These are phyloP conservation scores for Discostella stelligeroides DNA, from an alignment of 108 stramenopile genomes.

Conservation along the genomic window DNA sequence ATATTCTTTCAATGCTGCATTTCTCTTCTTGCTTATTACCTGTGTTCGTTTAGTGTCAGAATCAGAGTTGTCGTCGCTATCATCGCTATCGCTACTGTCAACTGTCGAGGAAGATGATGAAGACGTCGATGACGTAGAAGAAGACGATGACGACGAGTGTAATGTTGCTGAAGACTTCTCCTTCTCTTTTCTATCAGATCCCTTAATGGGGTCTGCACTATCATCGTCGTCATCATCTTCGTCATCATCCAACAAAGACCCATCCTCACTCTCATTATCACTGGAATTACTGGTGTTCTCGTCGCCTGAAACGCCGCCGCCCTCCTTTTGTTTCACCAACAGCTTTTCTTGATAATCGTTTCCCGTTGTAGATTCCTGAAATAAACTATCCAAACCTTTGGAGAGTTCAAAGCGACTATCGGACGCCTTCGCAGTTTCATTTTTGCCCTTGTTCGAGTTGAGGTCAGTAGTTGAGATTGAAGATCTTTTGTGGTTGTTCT, in stretches of 20 bases:
- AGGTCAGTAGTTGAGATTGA: background rate
- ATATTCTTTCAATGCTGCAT: constrained; percentile 4
- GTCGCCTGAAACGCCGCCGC: background rate
- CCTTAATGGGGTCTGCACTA: constrained; percentile 39
- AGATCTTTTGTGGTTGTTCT: background rate
- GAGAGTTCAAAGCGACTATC: constrained; percentile 43
- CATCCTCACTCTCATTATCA: constrained; percentile 5
- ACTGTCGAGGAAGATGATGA: constrained; percentile 21
- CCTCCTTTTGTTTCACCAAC: background rate
- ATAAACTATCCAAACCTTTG: constrained; percentile 36
- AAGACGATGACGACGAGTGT: constrained; percentile 33
- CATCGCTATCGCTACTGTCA: constrained; percentile 8
- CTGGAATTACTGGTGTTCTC: constrained; percentile 6
- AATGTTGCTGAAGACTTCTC: background rate
- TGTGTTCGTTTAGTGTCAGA: background rate
- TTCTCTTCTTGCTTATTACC: background rate
- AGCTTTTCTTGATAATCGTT: constrained; percentile 38
- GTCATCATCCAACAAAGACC: constrained; percentile 11
- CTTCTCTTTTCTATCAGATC: constrained; percentile 6
- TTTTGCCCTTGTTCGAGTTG: background rate
- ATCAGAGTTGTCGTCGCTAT: constrained; percentile 21
- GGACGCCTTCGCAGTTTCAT: background rate
- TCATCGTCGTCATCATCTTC: constrained; percentile 13
- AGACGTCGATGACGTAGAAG: constrained; percentile 37
- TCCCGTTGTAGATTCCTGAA: constrained; percentile 44